A percentile compares a stretch with the other conserved stretches of the same genome.
These are phyloP conservation scores for Leucocoprinus leucothites DNA, from an alignment of 768 basidiomycete species.

Conservation along the genomic window DNA sequence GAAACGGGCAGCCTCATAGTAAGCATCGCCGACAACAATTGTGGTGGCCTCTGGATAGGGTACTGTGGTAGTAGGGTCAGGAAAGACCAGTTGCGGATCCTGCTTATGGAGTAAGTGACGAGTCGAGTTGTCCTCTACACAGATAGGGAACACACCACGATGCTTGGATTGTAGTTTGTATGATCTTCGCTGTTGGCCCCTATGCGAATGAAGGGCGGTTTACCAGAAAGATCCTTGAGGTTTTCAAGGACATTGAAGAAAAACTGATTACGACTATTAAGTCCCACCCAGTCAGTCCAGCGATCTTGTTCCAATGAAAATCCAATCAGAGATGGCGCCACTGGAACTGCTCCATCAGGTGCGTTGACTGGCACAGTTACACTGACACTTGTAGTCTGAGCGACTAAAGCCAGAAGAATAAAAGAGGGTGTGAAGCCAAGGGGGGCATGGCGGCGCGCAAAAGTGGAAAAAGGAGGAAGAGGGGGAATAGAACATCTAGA, in stretches of 20 bases:
- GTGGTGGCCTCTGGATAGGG: constrained; percentile 68
- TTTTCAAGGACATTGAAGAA: constrained; percentile 60
- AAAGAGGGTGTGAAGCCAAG: not conserved
- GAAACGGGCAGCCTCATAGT: constrained; percentile 48
- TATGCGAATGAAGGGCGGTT: constrained; percentile 55
- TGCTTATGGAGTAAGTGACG: not conserved
- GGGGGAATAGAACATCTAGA: too few relatives aligned
- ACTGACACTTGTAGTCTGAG: constrained; percentile 15
- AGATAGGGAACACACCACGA: constrained; percentile 34
- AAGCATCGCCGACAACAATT: constrained; percentile 57
- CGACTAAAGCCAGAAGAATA: constrained; percentile 10
- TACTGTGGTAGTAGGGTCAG: constrained; percentile 39
- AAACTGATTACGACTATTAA: constrained; percentile 50
- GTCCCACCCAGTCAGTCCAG: constrained; percentile 67
- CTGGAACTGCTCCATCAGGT: constrained; percentile 30
- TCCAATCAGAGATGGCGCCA: constrained; percentile 50
- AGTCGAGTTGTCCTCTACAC: not conserved
- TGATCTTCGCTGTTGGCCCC: constrained; percentile 58
- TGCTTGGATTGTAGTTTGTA: constrained; percentile 48
- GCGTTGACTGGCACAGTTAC: constrained; percentile 39
- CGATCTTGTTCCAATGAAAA: constrained; percentile 71
- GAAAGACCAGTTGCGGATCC: constrained; percentile 43
- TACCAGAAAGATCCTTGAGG: constrained; percentile 47
- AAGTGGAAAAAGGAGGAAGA: too few relatives aligned
- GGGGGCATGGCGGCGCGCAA: too few relatives aligned